Conservation (phyloP, 1,284 basidiomycete genomes). For the Malassezia sp. region DNA sequence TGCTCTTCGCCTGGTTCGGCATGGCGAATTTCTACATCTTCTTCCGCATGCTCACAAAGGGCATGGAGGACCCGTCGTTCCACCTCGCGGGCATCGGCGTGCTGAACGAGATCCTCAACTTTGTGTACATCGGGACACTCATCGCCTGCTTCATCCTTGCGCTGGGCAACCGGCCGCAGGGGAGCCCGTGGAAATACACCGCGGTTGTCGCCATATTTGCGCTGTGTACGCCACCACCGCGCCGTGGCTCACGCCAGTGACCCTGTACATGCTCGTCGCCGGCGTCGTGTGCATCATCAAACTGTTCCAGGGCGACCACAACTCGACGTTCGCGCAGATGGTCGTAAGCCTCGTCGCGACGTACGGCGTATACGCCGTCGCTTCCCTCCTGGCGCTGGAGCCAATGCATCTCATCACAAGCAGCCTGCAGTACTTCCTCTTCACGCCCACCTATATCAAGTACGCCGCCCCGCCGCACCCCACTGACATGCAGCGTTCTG, state of each 20-base stretch:
- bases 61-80: conserved; percentile 67
- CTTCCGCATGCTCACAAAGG: conserved; percentile 83
- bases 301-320: conserved; percentile 47
- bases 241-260: too few species aligned
- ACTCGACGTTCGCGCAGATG: conserved; percentile 61
- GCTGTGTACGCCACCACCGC: too few species aligned
- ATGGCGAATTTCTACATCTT: conserved; percentile 87
- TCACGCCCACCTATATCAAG: conserved; percentile 75
- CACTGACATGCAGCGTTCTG: conserved; percentile 2
- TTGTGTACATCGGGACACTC: conserved; percentile 69
- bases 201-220: conserved; percentile 66
- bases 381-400: conserved; percentile 70
- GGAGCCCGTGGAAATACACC: conserved; percentile 79
- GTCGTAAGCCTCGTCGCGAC: conserved; percentile 73
- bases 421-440: conserved; percentile 81
- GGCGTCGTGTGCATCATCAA: conserved; percentile 34
- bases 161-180: conserved; percentile 89
- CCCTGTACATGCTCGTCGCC: conserved; percentile 61
- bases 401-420: conserved; percentile 85
- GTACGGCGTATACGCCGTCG: conserved; percentile 54
- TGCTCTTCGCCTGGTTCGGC: conserved; percentile 83
- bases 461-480: conserved; percentile 45
- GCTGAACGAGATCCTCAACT: conserved; percentile 70
- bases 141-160: conserved; percentile 84
- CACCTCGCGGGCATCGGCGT: conserved; percentile 60